phyloP scores from a whole-genome alignment of 768 basidiomycete species.

The Zangia roseola region DNA sequence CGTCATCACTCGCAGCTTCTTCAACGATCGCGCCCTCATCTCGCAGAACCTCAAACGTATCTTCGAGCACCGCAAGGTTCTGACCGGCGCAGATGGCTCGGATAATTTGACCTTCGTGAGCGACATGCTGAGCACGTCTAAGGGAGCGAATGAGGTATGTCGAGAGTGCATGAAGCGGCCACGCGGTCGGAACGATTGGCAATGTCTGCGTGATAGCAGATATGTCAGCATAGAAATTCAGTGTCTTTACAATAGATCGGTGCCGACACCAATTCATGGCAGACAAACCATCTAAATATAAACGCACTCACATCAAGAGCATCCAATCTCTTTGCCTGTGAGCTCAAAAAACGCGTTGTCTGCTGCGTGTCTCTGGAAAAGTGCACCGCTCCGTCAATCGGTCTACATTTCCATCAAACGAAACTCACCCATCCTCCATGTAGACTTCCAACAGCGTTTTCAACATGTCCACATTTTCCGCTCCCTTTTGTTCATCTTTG shows the following conservation, averaged over 20 bases:
- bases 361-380: conserved; percentile 51
- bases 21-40: conserved; percentile 70
- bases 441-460: conserved; percentile 78
- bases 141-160: conserved; percentile 80
- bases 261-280: background rate
- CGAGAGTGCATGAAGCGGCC: conserved; percentile 72
- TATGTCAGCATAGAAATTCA: background rate
- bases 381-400: background rate
- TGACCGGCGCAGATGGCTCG: conserved; percentile 81
- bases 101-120: conserved; percentile 70
- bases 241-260: background rate
- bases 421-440: conserved; percentile 69
- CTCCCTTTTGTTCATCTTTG: conserved; percentile 37
- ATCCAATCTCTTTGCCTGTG: conserved; percentile 79
- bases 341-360: conserved; percentile 68
- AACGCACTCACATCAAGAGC: conserved; percentile 61
- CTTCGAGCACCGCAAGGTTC: conserved; percentile 71
- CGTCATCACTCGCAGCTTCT: conserved; percentile 52
- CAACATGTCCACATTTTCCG: conserved; percentile 53
- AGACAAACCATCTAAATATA: background rate
- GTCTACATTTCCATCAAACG: background rate
- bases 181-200: conserved; percentile 64
- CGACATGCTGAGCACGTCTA: conserved; percentile 67
- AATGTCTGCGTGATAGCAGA: conserved; percentile 47
- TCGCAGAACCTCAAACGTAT: conserved; percentile 53